Base-by-base conservation (phyloP, 257 asterid species). In the Ilex asprella region DNA sequence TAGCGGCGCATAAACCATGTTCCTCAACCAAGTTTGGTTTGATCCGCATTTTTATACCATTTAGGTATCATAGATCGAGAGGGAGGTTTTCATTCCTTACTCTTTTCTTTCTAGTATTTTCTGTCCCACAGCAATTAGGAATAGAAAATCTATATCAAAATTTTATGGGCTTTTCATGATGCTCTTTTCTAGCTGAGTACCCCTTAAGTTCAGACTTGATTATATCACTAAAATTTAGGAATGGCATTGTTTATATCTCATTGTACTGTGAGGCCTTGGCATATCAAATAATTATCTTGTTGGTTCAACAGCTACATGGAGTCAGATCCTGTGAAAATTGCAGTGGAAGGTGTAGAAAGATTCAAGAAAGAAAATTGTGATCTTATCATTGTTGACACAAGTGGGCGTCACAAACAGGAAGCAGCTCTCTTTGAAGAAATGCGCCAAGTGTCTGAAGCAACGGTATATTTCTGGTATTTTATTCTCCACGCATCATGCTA, bases 381-480 rank as follows among this genome's bases (percentile, higher is more conserved):
- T 76, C 90, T 93, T 27, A 93, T 93, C 63, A 89, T 93, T 68
- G 87, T 93, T 75, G 99, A 93, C 58, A 93, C 96, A 58, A 89
- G 99, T 76, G 97, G 99, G 70, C 96, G 99, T 68, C 99, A 93
- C 90, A 93, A 93, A 80, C 99, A 89, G 72, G 99, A 93, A 80
- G 96, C 81, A 27, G 79, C 95, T 68, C 95, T 87, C 67, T 89
- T 93, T 80, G 97, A 93, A 75, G 99, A 93, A 84, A 93, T 93
- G 99, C 94, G 97, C 44, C 96, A 93, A 89, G 94, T 93, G 72
- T 81, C 96, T 53, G 97, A 89, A 85, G 96, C 97, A 69, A 79
- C 94, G 47, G 99, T 89, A 70, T 54, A 68, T 62, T 66, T 55
- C 41, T 35, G 7, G 8, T 35, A 35, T 8, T 35, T 53, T 10